These are phyloP conservation scores for Chlamydomonas asymmetrica DNA, from an alignment of 139 green algal species.

Conservation along the genomic window DNA sequence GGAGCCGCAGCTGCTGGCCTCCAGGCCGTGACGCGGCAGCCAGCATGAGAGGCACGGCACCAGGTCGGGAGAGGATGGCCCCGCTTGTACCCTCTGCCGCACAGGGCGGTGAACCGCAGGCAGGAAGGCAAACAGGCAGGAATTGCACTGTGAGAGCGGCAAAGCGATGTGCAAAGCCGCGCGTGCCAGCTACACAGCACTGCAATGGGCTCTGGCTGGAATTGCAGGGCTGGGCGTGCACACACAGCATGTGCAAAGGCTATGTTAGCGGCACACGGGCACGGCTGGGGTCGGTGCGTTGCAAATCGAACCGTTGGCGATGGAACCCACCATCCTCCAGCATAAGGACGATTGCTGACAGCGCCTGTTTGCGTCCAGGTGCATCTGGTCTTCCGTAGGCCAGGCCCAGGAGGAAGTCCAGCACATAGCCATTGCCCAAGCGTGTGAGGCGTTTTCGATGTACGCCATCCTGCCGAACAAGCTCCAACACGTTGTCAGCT, in stretches of 20 bases:
- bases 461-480: background rate
- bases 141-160: background rate
- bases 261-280: too few relatives aligned
- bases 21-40: constrained; percentile 23
- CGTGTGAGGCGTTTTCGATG: background rate
- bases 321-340: background rate
- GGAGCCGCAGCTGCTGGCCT: constrained; percentile 4
- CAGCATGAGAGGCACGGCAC: constrained; percentile 46
- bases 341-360: background rate
- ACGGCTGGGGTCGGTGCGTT: background rate
- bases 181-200: constrained; percentile 3
- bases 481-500: background rate
- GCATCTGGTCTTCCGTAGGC: constrained; percentile 7
- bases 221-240: background rate
- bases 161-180: background rate
- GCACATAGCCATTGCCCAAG: constrained; percentile 39
- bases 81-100: constrained; percentile 8
- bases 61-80: constrained; percentile 40
- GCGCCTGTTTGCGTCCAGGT: constrained; percentile 14
- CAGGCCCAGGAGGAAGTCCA: constrained; percentile 53
- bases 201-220: background rate
- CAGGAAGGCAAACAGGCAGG: background rate
- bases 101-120: background rate
- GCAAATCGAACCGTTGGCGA: background rate
- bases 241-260: too few relatives aligned